These are phyloP conservation scores for Annona cherimola DNA, from an alignment of 164 flowering plant species.

Conservation along the genomic window DNA sequence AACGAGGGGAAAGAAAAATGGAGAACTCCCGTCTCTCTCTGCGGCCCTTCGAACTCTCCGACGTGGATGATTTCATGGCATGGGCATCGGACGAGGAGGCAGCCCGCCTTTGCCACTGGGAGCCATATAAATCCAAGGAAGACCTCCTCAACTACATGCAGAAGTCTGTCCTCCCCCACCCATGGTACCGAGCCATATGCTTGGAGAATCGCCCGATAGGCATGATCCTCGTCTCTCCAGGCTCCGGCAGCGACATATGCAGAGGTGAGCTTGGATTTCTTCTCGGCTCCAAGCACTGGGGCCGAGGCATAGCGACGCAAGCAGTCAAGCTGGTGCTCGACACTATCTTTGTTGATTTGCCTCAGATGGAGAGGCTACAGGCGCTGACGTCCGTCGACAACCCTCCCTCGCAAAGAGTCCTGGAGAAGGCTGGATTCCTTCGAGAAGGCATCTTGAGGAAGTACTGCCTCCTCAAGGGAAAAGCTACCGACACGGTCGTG, in stretches of 20 bases:
- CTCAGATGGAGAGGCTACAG: constrained; percentile 61
- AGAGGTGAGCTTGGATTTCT: constrained; percentile 63
- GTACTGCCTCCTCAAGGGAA: constrained; percentile 35
- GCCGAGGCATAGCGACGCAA: constrained; percentile 54
- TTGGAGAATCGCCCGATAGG: constrained; percentile 45
- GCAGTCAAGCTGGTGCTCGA: constrained; percentile 56
- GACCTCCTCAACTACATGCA: constrained; percentile 32
- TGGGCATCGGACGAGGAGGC: constrained; percentile 38
- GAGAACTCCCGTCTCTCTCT: constrained; percentile 17
- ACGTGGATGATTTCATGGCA: constrained; percentile 39
- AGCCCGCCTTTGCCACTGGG: constrained; percentile 32
- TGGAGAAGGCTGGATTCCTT: constrained; percentile 54
- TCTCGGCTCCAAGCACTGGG: constrained; percentile 54
- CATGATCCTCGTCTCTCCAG: constrained; percentile 27
- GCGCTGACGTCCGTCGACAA: constrained; percentile 63
- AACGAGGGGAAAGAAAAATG: neutral
- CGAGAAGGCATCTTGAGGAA: constrained; percentile 38
- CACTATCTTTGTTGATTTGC: constrained; percentile 45
- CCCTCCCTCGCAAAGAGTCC: constrained; percentile 52
- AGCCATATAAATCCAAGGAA: constrained; percentile 38
- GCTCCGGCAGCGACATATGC: constrained; percentile 22
- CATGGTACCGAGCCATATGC: constrained; percentile 65
- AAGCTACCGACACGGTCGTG: constrained; percentile 42
- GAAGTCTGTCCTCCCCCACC: constrained; percentile 34
- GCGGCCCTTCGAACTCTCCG: constrained; percentile 27